Percentiles rank a stretch among this genome's conserved stretches.
Evolutionary conservation across 208 protist genomes (phyloP).

Genomic region (Acanthamoeba quina): DNA sequence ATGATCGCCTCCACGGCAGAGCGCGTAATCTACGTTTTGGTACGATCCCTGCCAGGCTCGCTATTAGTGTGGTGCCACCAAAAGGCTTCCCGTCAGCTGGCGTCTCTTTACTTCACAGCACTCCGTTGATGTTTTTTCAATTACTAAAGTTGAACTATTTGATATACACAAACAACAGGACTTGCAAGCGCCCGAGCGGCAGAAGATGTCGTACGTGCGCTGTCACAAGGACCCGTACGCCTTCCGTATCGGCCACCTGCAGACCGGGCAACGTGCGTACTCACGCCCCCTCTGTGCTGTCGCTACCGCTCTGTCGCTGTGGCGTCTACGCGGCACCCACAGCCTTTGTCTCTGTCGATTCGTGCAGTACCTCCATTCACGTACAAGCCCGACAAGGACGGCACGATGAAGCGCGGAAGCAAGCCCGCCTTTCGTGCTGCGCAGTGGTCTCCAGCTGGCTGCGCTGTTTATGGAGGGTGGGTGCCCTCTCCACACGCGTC

Average conservation of each 20-base stretch:
- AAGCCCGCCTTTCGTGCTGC: conserved; percentile 57
- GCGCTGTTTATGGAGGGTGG: conserved; percentile 28
- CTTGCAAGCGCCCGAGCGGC: background rate
- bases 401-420: background rate
- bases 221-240: background rate
- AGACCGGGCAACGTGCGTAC: background rate
- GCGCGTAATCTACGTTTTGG: conserved; percentile 61
- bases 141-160: too few relatives aligned
- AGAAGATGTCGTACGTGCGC: conserved; percentile 7
- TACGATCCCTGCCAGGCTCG: too few relatives aligned
- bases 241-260: background rate
- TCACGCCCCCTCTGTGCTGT: background rate
- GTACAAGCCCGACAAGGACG: conserved; percentile 8
- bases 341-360: too few relatives aligned
- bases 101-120: too few relatives aligned
- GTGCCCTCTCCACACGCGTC: background rate
- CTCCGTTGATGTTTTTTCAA: too few relatives aligned
- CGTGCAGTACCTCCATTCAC: background rate
- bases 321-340: too few relatives aligned
- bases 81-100: too few relatives aligned
- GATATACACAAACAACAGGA: too few relatives aligned
- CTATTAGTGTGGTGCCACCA: too few relatives aligned
- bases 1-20: background rate
- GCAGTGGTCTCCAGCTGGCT: conserved; percentile 32
- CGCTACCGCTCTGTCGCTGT: background rate